A percentile compares a stretch with the other conserved stretches of the same genome.
Evolutionary conservation across 2,329 filamentous ascomycete genomes (phyloP).

Genomic region (Aspergillus intermedius): DNA sequence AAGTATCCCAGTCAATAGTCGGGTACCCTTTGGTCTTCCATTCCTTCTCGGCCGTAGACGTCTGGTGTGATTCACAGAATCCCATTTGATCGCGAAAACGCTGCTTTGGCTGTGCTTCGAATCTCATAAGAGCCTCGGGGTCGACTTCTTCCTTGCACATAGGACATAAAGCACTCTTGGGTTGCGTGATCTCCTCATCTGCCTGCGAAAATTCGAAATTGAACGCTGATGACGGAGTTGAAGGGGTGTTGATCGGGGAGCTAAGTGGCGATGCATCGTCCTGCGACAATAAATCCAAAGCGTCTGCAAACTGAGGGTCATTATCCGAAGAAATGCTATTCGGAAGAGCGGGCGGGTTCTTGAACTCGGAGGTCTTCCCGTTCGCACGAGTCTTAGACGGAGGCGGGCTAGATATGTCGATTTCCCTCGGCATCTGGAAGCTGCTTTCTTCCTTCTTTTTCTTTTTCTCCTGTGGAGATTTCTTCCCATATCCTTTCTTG

Average conservation of each 20-base stretch:
- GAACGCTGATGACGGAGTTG: constrained; percentile 4
- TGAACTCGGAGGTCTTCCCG: constrained; percentile 14
- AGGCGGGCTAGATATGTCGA: constrained; percentile 11
- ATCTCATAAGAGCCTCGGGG: constrained; percentile 47
- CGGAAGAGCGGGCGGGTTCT: constrained; percentile 18
- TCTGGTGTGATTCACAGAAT: constrained; percentile 61
- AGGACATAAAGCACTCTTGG: constrained; percentile 49
- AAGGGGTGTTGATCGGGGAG: constrained; percentile 23
- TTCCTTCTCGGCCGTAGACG: constrained; percentile 45
- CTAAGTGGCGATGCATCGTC: constrained; percentile 25
- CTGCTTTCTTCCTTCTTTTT: neutral
- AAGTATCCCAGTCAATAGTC: constrained; percentile 58
- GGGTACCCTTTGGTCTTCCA: constrained; percentile 59
- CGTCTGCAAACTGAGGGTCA: neutral
- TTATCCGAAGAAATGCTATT: constrained; percentile 14
- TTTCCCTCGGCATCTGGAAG: constrained; percentile 20
- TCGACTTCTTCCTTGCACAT: constrained; percentile 60
- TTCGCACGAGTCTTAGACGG: constrained; percentile 4
- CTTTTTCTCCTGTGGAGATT: constrained; percentile 3
- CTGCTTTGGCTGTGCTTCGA: constrained; percentile 34
- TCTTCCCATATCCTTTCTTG: constrained; percentile 4
- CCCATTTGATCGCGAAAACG: constrained; percentile 32
- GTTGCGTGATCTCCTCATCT: constrained; percentile 7
- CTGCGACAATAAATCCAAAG: neutral
- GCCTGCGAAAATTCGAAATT: constrained; percentile 12